These are phyloP conservation scores for Verticillium tricorpus DNA, from an alignment of 2,329 filamentous ascomycete species.

Conservation along the genomic window DNA sequence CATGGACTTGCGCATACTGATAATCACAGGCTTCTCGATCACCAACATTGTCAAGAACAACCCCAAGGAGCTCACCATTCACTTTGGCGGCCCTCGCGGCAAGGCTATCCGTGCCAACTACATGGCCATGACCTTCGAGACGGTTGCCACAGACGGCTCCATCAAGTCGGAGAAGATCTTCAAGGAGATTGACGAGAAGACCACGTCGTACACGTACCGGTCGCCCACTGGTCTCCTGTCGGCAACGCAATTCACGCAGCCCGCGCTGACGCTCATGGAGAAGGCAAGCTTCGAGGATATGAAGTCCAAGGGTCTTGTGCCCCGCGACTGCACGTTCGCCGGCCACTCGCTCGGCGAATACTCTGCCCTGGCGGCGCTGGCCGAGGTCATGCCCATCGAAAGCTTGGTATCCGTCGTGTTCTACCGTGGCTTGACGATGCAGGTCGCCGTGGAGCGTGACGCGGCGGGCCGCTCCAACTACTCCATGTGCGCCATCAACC, in stretches of 20 bases:
- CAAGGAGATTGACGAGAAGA: slow-evolving; percentile 92
- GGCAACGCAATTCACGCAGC: slow-evolving; percentile 97
- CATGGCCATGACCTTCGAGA: slow-evolving; percentile 99
- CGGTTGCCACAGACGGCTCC: slow-evolving; percentile 83
- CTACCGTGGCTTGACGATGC: slow-evolving; percentile 98
- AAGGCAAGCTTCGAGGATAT: slow-evolving; percentile 99
- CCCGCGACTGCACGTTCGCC: slow-evolving; percentile 93
- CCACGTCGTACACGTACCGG: slow-evolving; percentile 93
- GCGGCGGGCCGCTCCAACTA: slow-evolving; percentile 92
- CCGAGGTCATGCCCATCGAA: slow-evolving; percentile 99
- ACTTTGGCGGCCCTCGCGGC: slow-evolving; percentile 94
- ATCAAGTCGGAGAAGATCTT: slow-evolving; percentile 99
- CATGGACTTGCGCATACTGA: slow-evolving; percentile 1
- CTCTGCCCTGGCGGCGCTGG: slow-evolving; percentile 89
- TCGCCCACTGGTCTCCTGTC: slow-evolving; percentile 93
- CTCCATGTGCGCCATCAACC: slow-evolving; percentile 98
- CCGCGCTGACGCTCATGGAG: slow-evolving; percentile 96
- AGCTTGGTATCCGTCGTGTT: slow-evolving; percentile 97
- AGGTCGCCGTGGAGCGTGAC: slow-evolving; percentile 96
- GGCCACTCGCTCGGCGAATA: slow-evolving; percentile 98
- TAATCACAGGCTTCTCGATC: slow-evolving; percentile 75
- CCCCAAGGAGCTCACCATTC: slow-evolving; percentile 95
- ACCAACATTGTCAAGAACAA: slow-evolving; percentile 99
- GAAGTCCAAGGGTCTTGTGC: slow-evolving; percentile 93
- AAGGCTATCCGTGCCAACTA: slow-evolving; percentile 99